phyloP scores from a whole-genome alignment of 1,284 basidiomycete species.

The Cystobasidium pallidum region DNA sequence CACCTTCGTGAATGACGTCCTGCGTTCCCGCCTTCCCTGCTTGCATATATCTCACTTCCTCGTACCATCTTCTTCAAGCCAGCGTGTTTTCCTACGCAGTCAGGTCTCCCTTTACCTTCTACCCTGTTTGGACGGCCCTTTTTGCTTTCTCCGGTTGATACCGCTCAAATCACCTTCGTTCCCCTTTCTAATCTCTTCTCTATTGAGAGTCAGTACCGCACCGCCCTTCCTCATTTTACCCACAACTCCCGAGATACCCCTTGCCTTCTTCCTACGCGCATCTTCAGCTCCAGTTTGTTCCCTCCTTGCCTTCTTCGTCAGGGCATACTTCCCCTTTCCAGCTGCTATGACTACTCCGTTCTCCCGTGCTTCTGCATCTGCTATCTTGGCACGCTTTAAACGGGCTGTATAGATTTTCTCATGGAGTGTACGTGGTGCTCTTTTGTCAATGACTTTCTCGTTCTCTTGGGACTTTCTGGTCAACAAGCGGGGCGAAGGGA shows the following conservation, averaged over 20 bases:
- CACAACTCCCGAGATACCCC: conserved; percentile 34
- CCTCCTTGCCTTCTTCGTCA: conserved; percentile 39
- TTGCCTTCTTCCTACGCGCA: conserved; percentile 36
- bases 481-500: conserved; percentile 12
- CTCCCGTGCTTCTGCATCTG: conserved; percentile 24
- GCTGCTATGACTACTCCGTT: conserved; percentile 28
- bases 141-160: conserved; percentile 11
- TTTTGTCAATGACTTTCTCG: conserved; percentile 28
- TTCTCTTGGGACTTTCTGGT: conserved; percentile 26
- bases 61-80: too few species aligned
- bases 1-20: too few species aligned
- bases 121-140: conserved; percentile 13
- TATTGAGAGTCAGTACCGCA: conserved; percentile 25
- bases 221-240: conserved; percentile 44
- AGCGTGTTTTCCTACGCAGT: too few species aligned
- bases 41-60: too few species aligned
- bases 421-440: conserved; percentile 27
- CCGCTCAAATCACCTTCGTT: conserved; percentile 30
- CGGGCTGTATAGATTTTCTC: conserved; percentile 37
- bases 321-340: conserved; percentile 34
- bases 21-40: too few species aligned
- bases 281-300: conserved; percentile 37
- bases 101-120: neutral
- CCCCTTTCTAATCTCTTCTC: conserved; percentile 30
- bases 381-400: conserved; percentile 25